Evolutionary conservation across 345 rosid genomes (phyloP).

Genomic region (Microthlaspi erraticum): DNA sequence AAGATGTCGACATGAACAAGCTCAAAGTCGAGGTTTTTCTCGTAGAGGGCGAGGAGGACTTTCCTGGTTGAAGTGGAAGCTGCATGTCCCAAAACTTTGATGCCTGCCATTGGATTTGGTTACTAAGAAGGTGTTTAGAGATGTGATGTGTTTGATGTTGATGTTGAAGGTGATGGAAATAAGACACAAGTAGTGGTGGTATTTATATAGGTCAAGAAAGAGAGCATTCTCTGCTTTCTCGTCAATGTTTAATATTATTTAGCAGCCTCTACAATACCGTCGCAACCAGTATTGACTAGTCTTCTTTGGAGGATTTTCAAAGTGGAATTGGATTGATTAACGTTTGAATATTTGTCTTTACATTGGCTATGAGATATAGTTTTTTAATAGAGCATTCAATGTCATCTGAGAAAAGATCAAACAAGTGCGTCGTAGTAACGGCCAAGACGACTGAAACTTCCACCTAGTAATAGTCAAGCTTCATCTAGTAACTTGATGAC

Average conservation of each 20-base stretch:
- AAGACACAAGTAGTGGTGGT: slow-evolving; percentile 31
- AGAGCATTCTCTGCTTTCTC: not conserved
- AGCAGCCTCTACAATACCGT: slow-evolving; percentile 14
- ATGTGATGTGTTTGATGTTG: slow-evolving; percentile 36
- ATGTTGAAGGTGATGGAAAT: slow-evolving; percentile 38
- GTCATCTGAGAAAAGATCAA: slow-evolving; percentile 22
- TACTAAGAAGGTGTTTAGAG: not conserved
- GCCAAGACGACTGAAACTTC: not conserved
- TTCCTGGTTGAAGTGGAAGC: slow-evolving; percentile 42
- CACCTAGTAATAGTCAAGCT: too few species aligned
- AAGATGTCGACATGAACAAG: slow-evolving; percentile 41
- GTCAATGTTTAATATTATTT: not conserved
- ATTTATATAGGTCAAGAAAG: slow-evolving; percentile 25
- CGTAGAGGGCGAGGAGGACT: slow-evolving; percentile 47
- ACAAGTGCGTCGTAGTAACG: not conserved
- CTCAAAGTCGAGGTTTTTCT: slow-evolving; percentile 48
- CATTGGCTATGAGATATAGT: slow-evolving; percentile 15
- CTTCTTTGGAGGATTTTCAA: slow-evolving; percentile 10
- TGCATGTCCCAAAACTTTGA: slow-evolving; percentile 44
- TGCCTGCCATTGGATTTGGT: slow-evolving; percentile 33
- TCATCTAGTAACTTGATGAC: too few species aligned
- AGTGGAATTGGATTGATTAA: slow-evolving; percentile 10
- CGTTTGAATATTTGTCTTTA: slow-evolving; percentile 13
- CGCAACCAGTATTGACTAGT: slow-evolving; percentile 43
- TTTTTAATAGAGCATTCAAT: slow-evolving; percentile 20